Percentiles rank a stretch among this genome's conserved stretches.
phyloP scores from a whole-genome alignment of 345 rosid species.

The Citrus australasica region DNA sequence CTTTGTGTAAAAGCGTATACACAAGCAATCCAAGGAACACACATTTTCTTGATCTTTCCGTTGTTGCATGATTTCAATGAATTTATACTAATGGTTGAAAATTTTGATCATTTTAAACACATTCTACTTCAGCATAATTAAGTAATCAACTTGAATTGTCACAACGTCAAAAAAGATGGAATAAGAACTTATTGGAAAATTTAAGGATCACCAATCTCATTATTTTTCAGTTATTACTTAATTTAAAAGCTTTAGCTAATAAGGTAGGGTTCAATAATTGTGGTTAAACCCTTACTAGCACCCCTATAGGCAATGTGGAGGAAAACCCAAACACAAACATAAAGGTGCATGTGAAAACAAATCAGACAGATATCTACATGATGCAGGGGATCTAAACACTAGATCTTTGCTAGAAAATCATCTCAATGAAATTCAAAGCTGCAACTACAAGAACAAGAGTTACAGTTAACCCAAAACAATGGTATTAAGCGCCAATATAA shows the following conservation, averaged over 20 bases:
- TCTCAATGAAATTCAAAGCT: background rate
- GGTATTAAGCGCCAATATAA: background rate
- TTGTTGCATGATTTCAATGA: background rate
- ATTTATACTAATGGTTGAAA: background rate
- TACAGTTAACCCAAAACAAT: background rate
- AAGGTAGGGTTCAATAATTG: background rate
- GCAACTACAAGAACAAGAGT: background rate
- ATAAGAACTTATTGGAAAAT: background rate
- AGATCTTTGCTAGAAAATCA: background rate
- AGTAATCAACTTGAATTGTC: background rate
- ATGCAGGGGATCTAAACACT: background rate
- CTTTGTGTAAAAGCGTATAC: background rate
- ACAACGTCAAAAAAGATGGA: background rate
- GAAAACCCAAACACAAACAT: background rate
- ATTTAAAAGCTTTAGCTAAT: background rate
- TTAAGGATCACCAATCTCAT: conserved; percentile 14
- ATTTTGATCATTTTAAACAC: background rate
- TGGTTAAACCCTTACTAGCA: background rate
- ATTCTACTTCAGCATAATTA: background rate
- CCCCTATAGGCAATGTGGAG: background rate
- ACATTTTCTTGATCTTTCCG: background rate
- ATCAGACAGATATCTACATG: background rate
- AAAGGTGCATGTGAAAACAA: background rate
- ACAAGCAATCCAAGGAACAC: background rate
- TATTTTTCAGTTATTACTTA: background rate